Evolutionary conservation across 177 flowering plant species (phyloP).

Genomic region (Telopea speciosissima): DNA sequence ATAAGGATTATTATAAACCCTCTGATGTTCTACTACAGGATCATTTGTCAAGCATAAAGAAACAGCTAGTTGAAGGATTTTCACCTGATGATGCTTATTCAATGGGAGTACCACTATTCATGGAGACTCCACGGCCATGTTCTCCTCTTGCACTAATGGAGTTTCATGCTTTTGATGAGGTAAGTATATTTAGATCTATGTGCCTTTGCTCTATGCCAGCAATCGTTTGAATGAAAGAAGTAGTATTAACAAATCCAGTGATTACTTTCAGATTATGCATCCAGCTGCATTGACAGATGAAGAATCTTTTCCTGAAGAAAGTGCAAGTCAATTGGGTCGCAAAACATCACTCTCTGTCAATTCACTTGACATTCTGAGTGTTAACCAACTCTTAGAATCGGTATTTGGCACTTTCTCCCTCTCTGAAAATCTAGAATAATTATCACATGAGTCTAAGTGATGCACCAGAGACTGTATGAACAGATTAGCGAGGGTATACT

Average conservation of each 20-base stretch:
- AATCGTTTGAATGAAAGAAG: not conserved
- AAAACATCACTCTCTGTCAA: slow-evolving; percentile 49
- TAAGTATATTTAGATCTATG: slow-evolving; percentile 7
- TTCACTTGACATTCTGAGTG: slow-evolving; percentile 57
- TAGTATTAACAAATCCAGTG: not conserved
- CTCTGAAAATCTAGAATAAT: not conserved
- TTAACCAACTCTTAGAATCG: slow-evolving; percentile 79
- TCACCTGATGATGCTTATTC: slow-evolving; percentile 85
- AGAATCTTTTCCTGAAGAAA: slow-evolving; percentile 46
- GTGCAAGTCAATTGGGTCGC: slow-evolving; percentile 62
- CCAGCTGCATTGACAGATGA: slow-evolving; percentile 50
- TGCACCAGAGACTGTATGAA: not conserved
- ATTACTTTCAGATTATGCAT: slow-evolving; percentile 40
- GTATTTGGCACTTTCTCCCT: slow-evolving; percentile 14
- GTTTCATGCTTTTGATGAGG: slow-evolving; percentile 58
- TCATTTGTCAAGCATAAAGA: slow-evolving; percentile 41
- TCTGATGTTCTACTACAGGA: slow-evolving; percentile 34
- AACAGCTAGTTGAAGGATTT: slow-evolving; percentile 55
- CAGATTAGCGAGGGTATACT: too few species aligned
- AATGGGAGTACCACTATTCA: slow-evolving; percentile 56
- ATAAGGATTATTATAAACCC: not conserved
- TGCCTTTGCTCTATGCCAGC: not conserved
- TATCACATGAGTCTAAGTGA: not conserved
- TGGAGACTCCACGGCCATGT: slow-evolving; percentile 74
- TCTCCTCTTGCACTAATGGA: slow-evolving; percentile 64